Base-by-base conservation (phyloP, 192 early-diverging fungal species). In the Linnemannia elongata region DNA sequence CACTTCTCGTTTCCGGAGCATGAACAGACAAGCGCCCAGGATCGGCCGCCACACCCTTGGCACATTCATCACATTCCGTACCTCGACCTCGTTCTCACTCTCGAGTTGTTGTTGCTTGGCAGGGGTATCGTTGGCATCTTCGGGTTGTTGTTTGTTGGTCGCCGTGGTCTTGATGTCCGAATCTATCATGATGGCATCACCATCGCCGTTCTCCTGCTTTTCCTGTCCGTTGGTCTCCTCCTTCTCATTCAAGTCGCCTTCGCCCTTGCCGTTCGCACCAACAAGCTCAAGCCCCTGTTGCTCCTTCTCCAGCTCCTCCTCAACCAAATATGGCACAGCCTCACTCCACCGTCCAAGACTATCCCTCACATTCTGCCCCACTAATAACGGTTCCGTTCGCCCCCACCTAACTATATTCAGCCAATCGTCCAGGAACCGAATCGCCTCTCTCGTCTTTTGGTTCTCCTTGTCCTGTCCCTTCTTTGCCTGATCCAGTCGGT, bases 381-480 rank as follows among this genome's bases (percentile, higher is more conserved):
- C 85, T 27, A 93, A 73, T 33, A 89, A 87, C 4, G 90, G 89
- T 33, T 87, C 79, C 4, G 76, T 55, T 24, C 77, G 69, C 24
- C 74, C 81, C 70, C 79, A 74, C 10, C 69, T 57, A n/a, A 49
- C 33, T 42, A 82, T 76, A 66, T 81, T 84, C 52, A 81, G 8
- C 55, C 81, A 68, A n/a, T 88, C 74, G 33, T 83, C 72, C 38
- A 93, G 55, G 79, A 89, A 93, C 13, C 92, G 88, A 75, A 93
- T 93, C 18, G 92, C 90, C 66, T 93, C 92, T 78, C 92, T 75
- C 4, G 91, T 88, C 49, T 89, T 88, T 2, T 83, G 74, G 60
- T 92, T 93, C 73, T 83, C 88, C 72, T 88, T 87, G 17, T 85
- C 85, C 8, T 77, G 79, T 22, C 92, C 92, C 76, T 93, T 93